Evolutionary conservation across 2,329 filamentous ascomycete genomes (phyloP), one percentile per base, ranked within the genome.

Genomic region (Penicillium sp.): DNA sequence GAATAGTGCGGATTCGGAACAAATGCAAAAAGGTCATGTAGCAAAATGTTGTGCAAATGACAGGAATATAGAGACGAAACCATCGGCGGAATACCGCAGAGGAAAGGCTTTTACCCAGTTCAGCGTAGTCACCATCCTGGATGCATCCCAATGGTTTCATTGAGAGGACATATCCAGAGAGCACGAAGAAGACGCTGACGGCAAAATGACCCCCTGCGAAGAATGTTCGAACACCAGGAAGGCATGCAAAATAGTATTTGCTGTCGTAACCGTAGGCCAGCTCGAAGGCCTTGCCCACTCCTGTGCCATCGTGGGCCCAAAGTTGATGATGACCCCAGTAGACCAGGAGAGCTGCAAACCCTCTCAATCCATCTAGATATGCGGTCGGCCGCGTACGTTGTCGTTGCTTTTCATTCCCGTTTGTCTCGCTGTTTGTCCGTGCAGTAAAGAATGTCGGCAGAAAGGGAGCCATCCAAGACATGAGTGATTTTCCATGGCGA

Each of bases 211-310:
- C 36, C 1, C 36, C 36, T 11, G 13, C 13, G 6, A 89, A 87
- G 65, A 89, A 81, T 37, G 79, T 77, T 31, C 88, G 79, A 36
- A 91, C 70, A 1, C 80, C 78, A 4, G 86, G 87, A 4, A 90
- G 77, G 55, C 79, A 70, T 63, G 75, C 74, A 61, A 87, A 73
- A 69, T 83, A 73, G 70, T 83, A 77, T 49, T 79, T 73, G 39
- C 54, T 54, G 3, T 66, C 53, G 47, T 64, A 67, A 18, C 83
- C 80, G 61, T 79, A 89, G 7, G 79, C 79, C 46, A 81, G 81
- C 64, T 87, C 83, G n/a, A 87, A 74, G 1, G 78, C 72, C 9
- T 64, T 52, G 41, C 77, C 76, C 40, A 75, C 73, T 0, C 68
- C 66, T 1, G 61, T 70, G 31, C 70, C 73, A 57, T 69, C 76